phyloP scores from a whole-genome alignment of 768 basidiomycete genomes.

The Baorangia bicolor region DNA sequence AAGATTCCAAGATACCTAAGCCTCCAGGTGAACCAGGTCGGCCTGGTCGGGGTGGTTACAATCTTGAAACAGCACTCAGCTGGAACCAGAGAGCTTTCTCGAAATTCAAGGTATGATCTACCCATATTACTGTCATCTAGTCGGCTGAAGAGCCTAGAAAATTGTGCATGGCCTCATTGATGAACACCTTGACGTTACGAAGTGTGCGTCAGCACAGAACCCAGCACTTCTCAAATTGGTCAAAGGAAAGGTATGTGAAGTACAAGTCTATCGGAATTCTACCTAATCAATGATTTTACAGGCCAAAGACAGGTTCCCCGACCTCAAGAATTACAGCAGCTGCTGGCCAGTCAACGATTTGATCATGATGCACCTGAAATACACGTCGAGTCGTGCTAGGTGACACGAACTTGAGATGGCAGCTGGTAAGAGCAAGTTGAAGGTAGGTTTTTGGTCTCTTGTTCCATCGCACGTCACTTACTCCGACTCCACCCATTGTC shows the following conservation, averaged over 20 bases:
- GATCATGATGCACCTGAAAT: slow-evolving; percentile 15
- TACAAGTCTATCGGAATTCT: too few relatives aligned
- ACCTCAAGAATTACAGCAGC: slow-evolving; percentile 6
- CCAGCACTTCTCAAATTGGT: neutral
- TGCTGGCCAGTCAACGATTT: slow-evolving; percentile 8
- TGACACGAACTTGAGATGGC: too few relatives aligned
- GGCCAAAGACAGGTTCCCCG: neutral
- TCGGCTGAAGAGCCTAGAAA: too few relatives aligned
- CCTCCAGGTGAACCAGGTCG: slow-evolving; percentile 23
- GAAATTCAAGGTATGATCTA: too few relatives aligned
- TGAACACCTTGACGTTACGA: neutral
- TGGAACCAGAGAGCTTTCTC: slow-evolving; percentile 18
- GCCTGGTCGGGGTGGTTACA: slow-evolving; percentile 27
- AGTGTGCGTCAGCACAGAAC: slow-evolving; percentile 7
- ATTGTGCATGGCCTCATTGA: neutral
- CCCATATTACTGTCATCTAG: too few relatives aligned
- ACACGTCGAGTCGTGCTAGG: neutral
- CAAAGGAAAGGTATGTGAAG: neutral
- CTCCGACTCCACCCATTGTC: too few relatives aligned
- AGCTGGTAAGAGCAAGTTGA: slow-evolving; percentile 1
- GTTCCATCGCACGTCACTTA: too few relatives aligned
- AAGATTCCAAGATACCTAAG: slow-evolving; percentile 25
- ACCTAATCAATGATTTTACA: too few relatives aligned
- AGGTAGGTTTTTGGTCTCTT: too few relatives aligned
- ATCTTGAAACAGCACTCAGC: slow-evolving; percentile 14